A percentile compares a stretch with the other conserved stretches of the same genome.
Conservation (phyloP, 148 eudicot genomes). For the Arbutus unedo region DNA sequence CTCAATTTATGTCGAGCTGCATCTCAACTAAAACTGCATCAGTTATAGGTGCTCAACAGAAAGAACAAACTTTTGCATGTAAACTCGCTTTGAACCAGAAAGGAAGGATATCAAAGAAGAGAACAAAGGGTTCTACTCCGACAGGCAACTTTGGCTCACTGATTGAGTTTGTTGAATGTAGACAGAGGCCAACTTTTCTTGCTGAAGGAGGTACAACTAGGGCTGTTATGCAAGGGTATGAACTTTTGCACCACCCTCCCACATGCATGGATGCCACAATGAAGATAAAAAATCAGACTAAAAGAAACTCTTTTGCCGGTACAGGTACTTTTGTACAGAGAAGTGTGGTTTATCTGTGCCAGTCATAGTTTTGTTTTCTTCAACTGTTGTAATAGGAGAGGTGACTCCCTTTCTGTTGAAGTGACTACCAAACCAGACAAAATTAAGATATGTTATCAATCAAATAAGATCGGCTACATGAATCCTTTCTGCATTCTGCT, state of each 20-base stretch:
- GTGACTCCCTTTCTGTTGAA: not conserved
- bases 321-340: not conserved
- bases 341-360: not conserved
- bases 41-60: not conserved
- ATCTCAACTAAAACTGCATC: not conserved
- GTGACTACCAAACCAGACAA: not conserved
- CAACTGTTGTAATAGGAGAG: not conserved
- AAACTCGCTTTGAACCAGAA: not conserved
- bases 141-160: not conserved
- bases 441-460: not conserved
- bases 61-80: not conserved
- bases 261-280: not conserved
- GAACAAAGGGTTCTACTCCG: not conserved
- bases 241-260: not conserved
- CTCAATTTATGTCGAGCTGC: not conserved
- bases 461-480: not conserved
- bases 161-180: not conserved
- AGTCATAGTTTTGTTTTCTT: not conserved
- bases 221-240: not conserved
- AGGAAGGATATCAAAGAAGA: conserved; percentile 3
- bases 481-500: not conserved
- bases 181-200: not conserved
- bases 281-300: not conserved
- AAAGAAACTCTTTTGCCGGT: not conserved
- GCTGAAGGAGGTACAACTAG: not conserved